Percentiles rank a stretch among this genome's conserved stretches.
phyloP scores from a whole-genome alignment of 768 basidiomycete species.

The Termitomyces eurrhizus region DNA sequence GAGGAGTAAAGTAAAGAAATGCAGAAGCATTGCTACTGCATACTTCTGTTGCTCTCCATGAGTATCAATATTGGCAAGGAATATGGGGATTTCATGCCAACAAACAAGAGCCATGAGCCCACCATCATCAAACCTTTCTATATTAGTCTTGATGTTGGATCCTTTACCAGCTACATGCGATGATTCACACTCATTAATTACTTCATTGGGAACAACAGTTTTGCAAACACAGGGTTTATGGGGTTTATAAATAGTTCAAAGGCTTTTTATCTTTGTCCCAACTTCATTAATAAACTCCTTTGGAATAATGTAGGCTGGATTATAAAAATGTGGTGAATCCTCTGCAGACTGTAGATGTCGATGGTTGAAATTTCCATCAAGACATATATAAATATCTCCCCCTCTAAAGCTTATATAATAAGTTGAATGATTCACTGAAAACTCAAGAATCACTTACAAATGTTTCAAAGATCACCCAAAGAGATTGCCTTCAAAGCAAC shows the following conservation, averaged over 20 bases:
- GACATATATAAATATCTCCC: slow-evolving; percentile 32
- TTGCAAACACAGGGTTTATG: neutral
- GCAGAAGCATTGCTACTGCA: too few species aligned
- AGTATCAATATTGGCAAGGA: slow-evolving; percentile 33
- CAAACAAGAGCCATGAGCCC: slow-evolving; percentile 37
- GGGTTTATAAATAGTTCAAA: slow-evolving; percentile 5
- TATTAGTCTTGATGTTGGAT: too few species aligned
- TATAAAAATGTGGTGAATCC: neutral
- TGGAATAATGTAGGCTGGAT: slow-evolving; percentile 27
- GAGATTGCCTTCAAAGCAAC: slow-evolving; percentile 24
- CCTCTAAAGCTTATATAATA: slow-evolving; percentile 17
- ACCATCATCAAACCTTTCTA: slow-evolving; percentile 23
- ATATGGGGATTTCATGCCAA: slow-evolving; percentile 31
- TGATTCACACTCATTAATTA: slow-evolving; percentile 16
- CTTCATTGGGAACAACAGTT: neutral
- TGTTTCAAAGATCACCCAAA: slow-evolving; percentile 5
- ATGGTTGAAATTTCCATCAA: slow-evolving; percentile 39
- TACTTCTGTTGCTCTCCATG: neutral
- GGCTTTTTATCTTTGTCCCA: slow-evolving; percentile 21
- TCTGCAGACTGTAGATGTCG: slow-evolving; percentile 24
- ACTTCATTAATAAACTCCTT: slow-evolving; percentile 29
- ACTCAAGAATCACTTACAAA: neutral
- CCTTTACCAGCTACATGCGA: slow-evolving; percentile 19
- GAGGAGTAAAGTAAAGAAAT: too few species aligned
- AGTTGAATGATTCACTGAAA: neutral